phyloP scores from a whole-genome alignment of 1,139 yeast genomes.

The Hansenula lynferdii region DNA sequence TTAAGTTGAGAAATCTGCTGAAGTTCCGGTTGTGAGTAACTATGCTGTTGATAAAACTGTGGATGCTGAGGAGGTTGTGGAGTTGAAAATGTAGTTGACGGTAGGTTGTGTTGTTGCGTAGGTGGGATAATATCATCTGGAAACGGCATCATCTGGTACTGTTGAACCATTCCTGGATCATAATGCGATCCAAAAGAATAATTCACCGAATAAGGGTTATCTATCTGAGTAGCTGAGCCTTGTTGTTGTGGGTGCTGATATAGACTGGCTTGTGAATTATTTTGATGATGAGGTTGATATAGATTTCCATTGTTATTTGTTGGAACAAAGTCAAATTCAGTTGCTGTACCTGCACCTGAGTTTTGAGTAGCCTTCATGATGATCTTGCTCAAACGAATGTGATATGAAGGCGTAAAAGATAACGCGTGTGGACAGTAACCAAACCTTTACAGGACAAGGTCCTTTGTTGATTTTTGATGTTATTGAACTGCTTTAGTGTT shows the following conservation, averaged over 20 bases:
- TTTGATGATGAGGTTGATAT: neutral
- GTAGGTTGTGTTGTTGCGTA: neutral
- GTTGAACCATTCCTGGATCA: neutral
- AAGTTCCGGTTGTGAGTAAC: constrained; percentile 1
- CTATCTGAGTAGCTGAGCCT: too few relatives aligned
- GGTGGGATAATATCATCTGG: neutral
- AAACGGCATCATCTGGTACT: neutral
- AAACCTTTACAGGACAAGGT: too few relatives aligned
- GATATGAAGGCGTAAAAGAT: too few relatives aligned
- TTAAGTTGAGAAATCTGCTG: neutral
- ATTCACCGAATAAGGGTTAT: too few relatives aligned
- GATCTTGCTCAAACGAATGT: too few relatives aligned
- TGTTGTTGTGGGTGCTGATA: neutral
- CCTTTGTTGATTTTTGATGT: too few relatives aligned
- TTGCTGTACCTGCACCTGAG: neutral
- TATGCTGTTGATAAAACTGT: constrained; percentile 2
- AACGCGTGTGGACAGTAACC: too few relatives aligned
- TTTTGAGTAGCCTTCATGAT: neutral
- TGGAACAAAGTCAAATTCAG: neutral
- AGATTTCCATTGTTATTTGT: neutral
- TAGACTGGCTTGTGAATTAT: neutral
- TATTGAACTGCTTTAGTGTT: too few relatives aligned
- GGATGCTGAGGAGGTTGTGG: neutral
- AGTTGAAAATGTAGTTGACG: too few relatives aligned
- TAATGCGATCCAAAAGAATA: too few relatives aligned